phyloP scores from a whole-genome alignment of 768 basidiomycete species.

The Xerocomellus dryophilus region DNA sequence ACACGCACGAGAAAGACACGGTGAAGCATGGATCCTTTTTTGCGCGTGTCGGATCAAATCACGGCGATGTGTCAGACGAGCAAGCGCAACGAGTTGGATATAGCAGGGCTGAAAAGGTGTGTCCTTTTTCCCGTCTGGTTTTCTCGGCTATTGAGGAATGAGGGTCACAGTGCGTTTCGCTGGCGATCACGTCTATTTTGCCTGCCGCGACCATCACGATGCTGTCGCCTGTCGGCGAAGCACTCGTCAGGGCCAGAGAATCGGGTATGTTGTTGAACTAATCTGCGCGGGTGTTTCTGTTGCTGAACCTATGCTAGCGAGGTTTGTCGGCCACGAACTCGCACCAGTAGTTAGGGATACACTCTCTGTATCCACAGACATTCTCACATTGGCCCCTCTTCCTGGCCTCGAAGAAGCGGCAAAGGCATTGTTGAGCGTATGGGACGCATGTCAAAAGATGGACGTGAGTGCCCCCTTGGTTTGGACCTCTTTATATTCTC shows the following conservation, averaged over 20 bases:
- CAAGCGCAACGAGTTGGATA: conserved; percentile 20
- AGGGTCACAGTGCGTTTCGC: conserved; percentile 20
- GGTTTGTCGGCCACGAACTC: conserved; percentile 34
- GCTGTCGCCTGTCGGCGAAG: conserved; percentile 26
- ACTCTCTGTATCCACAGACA: conserved; percentile 34
- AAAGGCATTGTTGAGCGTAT: conserved; percentile 53
- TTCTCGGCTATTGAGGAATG: not conserved
- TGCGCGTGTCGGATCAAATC: conserved; percentile 24
- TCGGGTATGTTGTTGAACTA: conserved; percentile 9
- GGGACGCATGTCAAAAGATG: conserved; percentile 58
- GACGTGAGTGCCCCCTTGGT: conserved; percentile 44
- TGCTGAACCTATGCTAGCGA: conserved; percentile 19
- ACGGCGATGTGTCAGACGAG: not conserved
- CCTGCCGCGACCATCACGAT: conserved; percentile 13
- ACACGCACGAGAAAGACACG: conserved; percentile 18
- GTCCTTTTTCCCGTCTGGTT: not conserved
- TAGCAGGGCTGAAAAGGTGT: conserved; percentile 29
- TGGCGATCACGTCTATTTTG: conserved; percentile 30
- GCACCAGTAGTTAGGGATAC: conserved; percentile 37
- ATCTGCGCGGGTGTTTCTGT: not conserved
- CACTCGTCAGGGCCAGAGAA: conserved; percentile 19
- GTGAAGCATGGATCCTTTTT: conserved; percentile 31
- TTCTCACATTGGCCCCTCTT: conserved; percentile 51
- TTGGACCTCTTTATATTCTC: not conserved
- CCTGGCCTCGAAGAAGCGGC: conserved; percentile 54